These are phyloP conservation scores for Leishmania martiniquensis DNA, from an alignment of 208 protist species.

Conservation along the genomic window DNA sequence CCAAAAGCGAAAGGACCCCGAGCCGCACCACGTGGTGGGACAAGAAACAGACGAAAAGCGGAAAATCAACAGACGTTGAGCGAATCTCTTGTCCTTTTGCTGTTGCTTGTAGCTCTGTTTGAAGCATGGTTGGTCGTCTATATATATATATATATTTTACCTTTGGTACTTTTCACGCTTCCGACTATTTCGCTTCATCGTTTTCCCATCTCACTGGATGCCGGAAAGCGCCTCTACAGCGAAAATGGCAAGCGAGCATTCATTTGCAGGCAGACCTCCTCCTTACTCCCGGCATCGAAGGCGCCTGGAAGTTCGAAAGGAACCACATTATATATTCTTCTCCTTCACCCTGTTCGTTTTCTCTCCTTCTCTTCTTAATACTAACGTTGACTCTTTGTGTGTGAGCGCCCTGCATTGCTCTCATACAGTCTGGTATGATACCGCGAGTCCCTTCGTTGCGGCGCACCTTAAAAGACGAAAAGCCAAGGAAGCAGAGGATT, in stretches of 20 bases:
- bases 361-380: not conserved
- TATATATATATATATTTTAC: conserved; percentile 5
- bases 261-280: not conserved
- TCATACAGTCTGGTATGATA: not conserved
- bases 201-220: not conserved
- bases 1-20: not conserved
- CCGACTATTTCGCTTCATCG: not conserved
- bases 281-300: not conserved
- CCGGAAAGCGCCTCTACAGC: not conserved
- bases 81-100: not conserved
- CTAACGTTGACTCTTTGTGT: not conserved
- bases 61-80: not conserved
- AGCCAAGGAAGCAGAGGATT: not conserved
- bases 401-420: not conserved
- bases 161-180: conserved; percentile 11
- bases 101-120: not conserved
- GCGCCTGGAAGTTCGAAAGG: not conserved
- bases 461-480: not conserved
- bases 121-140: not conserved
- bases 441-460: conserved; percentile 11
- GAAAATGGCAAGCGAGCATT: not conserved
- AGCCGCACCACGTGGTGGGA: not conserved
- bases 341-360: not conserved
- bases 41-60: not conserved
- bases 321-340: not conserved